A percentile compares a stretch with the other conserved stretches of the same genome.
phyloP scores from a whole-genome alignment of 441 rosid genomes.

The Adansonia madagascariensis region DNA sequence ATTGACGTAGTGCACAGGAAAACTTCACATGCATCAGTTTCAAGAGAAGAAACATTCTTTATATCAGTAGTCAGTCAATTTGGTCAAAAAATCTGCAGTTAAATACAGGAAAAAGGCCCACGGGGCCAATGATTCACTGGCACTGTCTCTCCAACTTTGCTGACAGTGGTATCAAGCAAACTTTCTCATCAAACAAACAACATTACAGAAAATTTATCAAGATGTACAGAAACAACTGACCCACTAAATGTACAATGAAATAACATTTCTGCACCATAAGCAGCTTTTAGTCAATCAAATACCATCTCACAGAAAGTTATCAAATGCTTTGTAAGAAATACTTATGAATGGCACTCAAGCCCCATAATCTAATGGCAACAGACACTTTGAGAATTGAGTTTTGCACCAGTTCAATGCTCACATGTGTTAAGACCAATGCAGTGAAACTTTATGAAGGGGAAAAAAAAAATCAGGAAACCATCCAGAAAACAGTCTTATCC shows the following conservation, averaged over 20 bases:
- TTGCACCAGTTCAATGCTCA: not conserved
- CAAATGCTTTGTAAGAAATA: not conserved
- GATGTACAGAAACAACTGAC: not conserved
- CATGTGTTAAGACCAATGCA: not conserved
- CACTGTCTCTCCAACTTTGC: not conserved
- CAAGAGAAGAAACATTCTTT: not conserved
- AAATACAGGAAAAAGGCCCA: not conserved
- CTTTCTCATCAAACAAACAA: not conserved
- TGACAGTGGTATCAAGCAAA: conserved; percentile 8
- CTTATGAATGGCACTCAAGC: not conserved
- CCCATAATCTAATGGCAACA: not conserved
- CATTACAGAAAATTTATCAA: not conserved
- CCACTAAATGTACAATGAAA: not conserved
- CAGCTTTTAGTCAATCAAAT: not conserved
- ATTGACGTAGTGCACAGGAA: not conserved
- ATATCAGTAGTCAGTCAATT: not conserved
- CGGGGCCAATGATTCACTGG: not conserved
- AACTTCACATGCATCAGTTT: not conserved
- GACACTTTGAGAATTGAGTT: not conserved
- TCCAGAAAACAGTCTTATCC: not conserved
- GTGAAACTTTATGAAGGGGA: too few species aligned
- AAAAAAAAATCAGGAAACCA: not conserved
- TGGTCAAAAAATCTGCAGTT: not conserved
- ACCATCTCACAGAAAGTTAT: not conserved
- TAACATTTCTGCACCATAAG: not conserved